Evolutionary conservation across 306 rosid genomes (phyloP).

Genomic region (Geum urbanum): DNA sequence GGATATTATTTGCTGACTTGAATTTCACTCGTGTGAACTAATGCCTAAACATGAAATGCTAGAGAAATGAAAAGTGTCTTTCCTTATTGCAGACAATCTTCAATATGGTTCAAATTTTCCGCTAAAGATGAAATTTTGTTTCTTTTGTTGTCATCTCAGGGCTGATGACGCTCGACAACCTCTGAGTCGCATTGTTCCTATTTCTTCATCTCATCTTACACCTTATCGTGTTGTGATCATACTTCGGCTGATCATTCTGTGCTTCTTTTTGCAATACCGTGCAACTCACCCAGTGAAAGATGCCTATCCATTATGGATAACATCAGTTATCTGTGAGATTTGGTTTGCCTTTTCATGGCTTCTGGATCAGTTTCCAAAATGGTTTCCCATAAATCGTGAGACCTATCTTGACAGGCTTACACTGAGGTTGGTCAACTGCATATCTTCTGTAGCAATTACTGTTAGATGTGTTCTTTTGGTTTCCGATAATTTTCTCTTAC

Average conservation of each 20-base stretch:
- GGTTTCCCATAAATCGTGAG: slow-evolving; percentile 93
- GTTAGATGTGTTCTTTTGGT: slow-evolving; percentile 8
- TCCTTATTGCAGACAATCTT: neutral
- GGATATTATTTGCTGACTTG: slow-evolving; percentile 1
- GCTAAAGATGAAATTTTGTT: slow-evolving; percentile 2
- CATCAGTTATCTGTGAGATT: slow-evolving; percentile 96
- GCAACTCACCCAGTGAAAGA: slow-evolving; percentile 91
- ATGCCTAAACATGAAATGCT: neutral
- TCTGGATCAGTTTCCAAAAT: slow-evolving; percentile 98
- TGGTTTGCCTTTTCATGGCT: slow-evolving; percentile 99
- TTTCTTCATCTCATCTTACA: slow-evolving; percentile 79
- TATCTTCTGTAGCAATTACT: neutral
- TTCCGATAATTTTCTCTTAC: slow-evolving; percentile 10
- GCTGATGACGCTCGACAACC: slow-evolving; percentile 97
- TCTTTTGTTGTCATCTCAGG: slow-evolving; percentile 42
- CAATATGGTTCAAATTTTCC: neutral
- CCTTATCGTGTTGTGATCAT: slow-evolving; percentile 90
- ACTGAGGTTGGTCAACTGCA: slow-evolving; percentile 52
- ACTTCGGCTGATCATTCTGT: slow-evolving; percentile 89
- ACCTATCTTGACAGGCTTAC: slow-evolving; percentile 88
- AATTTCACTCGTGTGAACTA: neutral
- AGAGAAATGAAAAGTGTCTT: neutral
- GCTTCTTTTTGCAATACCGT: slow-evolving; percentile 95
- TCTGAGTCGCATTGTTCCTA: slow-evolving; percentile 87
- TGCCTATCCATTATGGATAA: slow-evolving; percentile 89